Conservation (phyloP, 2,329 filamentous ascomycete genomes). For the Monilinia fructigena region DNA sequence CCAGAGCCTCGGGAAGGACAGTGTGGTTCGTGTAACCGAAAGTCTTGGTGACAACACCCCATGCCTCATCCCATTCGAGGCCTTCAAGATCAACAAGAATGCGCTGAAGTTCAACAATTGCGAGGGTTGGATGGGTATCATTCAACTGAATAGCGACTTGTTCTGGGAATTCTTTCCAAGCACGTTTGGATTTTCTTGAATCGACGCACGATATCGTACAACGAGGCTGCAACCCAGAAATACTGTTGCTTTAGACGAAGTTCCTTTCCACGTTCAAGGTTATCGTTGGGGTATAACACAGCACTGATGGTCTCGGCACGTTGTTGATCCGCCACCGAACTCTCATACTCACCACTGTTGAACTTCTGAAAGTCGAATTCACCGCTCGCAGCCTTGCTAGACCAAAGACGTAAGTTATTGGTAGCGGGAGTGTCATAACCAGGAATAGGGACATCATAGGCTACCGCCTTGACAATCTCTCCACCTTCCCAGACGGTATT, state of each 20-base stretch:
- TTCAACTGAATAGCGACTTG: constrained; percentile 98
- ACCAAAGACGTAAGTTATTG: constrained; percentile 97
- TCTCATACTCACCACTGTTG: constrained; percentile 95
- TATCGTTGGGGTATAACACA: constrained; percentile 96
- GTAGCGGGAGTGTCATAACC: constrained; percentile 87
- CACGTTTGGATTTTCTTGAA: constrained; percentile 97
- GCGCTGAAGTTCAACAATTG: constrained; percentile 92
- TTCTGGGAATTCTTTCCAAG: constrained; percentile 89
- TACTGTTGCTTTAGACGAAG: constrained; percentile 98
- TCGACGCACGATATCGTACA: constrained; percentile 92
- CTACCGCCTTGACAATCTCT: constrained; percentile 86
- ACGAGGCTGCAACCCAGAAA: constrained; percentile 97
- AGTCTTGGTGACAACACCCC: constrained; percentile 72
- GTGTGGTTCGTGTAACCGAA: constrained; percentile 99
- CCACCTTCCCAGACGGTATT: constrained; percentile 83
- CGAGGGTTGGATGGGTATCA: constrained; percentile 94
- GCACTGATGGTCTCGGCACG: constrained; percentile 98
- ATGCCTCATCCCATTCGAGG: constrained; percentile 89
- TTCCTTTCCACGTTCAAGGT: constrained; percentile 94
- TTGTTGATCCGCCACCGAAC: constrained; percentile 96
- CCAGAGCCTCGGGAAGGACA: constrained; percentile 90
- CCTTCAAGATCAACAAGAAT: constrained; percentile 88
- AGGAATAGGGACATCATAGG: constrained; percentile 90
- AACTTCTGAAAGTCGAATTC: constrained; percentile 99
- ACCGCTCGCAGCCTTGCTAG: constrained; percentile 92